Conservation (phyloP, 2,329 filamentous ascomycete species). For the Helicocarpus griseus region DNA sequence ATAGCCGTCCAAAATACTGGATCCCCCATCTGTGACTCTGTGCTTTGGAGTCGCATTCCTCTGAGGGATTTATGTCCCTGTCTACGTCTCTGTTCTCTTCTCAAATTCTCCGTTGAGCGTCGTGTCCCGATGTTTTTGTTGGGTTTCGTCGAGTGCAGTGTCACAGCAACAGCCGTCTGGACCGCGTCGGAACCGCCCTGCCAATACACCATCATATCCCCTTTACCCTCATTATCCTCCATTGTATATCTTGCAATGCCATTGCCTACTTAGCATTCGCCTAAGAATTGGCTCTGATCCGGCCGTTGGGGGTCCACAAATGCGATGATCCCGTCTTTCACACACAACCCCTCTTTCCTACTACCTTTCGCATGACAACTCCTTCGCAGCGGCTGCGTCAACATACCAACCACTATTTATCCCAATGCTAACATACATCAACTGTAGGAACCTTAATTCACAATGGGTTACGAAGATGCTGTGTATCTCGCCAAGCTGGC, state of each 20-base stretch:
- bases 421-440: neutral
- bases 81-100: neutral
- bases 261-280: neutral
- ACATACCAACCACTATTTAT: neutral
- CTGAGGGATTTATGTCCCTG: neutral
- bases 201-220: neutral
- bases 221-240: neutral
- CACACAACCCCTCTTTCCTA: neutral
- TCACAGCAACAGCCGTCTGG: constrained; percentile 1
- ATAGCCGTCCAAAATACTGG: neutral
- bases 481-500: constrained; percentile 99
- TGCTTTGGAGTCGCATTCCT: neutral
- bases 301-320: neutral
- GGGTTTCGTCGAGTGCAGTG: neutral
- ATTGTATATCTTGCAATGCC: neutral
- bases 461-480: constrained; percentile 98
- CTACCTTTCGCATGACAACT: neutral
- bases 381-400: neutral
- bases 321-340: neutral
- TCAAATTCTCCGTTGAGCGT: neutral
- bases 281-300: neutral
- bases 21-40: neutral
- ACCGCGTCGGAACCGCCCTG: neutral
- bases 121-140: neutral
- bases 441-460: constrained; percentile 35